These are phyloP conservation scores for Aureobasidium lini DNA, from an alignment of 2,329 filamentous ascomycete genomes.

Conservation along the genomic window DNA sequence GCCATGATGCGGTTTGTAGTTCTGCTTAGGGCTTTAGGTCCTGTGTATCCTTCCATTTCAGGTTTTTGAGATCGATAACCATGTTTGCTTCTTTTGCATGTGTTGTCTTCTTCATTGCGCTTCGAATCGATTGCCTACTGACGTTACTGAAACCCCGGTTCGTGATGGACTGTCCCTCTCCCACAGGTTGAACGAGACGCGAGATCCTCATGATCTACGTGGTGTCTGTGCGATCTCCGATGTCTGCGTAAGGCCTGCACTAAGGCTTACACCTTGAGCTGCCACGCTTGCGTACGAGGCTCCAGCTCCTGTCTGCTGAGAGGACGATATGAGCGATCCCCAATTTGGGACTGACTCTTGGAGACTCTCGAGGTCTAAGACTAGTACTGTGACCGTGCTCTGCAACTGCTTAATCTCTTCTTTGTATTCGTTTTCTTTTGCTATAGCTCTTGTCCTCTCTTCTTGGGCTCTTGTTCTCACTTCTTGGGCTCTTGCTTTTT, in stretches of 20 bases:
- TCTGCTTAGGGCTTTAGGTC: neutral
- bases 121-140: neutral
- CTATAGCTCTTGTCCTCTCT: neutral
- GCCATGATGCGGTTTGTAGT: neutral
- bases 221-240: too few relatives aligned
- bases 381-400: constrained; percentile 21
- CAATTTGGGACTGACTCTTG: constrained; percentile 2
- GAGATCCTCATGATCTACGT: neutral
- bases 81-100: neutral
- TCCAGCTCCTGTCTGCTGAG: neutral
- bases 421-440: neutral
- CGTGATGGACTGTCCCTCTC: neutral
- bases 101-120: neutral
- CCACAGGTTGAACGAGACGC: neutral
- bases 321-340: neutral
- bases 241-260: too few relatives aligned
- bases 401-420: neutral
- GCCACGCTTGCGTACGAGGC: constrained; percentile 2
- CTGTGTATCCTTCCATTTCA: neutral
- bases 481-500: neutral
- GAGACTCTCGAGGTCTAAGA: neutral
- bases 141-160: neutral
- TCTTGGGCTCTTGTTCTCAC: neutral
- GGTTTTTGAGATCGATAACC: neutral
- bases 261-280: neutral